Evolutionary conservation across 2,329 filamentous ascomycete species (phyloP).

Genomic region (Aspergillus pseudonomiae): DNA sequence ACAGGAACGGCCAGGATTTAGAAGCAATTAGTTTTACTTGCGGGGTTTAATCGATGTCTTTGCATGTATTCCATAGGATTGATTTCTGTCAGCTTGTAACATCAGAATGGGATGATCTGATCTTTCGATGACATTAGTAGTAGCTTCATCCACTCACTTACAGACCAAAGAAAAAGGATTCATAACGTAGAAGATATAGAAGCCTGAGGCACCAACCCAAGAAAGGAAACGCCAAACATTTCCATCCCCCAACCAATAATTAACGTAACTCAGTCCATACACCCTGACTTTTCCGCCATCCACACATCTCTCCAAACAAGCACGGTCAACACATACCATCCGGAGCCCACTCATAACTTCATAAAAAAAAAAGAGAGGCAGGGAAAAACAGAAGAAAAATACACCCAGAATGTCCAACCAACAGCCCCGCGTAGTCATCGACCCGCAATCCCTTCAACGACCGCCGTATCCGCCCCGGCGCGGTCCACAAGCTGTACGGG

Average conservation of each 20-base stretch:
- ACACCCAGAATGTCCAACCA: constrained; percentile 10
- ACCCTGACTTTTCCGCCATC: neutral
- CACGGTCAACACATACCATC: neutral
- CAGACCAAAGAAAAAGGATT: neutral
- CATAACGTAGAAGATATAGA: neutral
- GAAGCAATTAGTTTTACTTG: neutral
- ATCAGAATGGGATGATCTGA: neutral
- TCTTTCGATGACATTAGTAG: neutral
- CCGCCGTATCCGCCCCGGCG: neutral
- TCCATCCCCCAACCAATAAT: no score
- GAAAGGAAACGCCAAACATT: neutral
- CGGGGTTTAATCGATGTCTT: neutral
- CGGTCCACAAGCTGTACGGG: constrained; percentile 17
- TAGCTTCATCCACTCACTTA: no score
- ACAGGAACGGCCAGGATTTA: neutral
- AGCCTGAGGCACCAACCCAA: constrained; percentile 10
- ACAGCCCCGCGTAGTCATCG: constrained; percentile 21
- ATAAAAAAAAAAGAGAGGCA: neutral
- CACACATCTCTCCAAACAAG: neutral
- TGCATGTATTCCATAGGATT: neutral
- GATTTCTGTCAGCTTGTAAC: neutral
- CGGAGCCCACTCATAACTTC: neutral
- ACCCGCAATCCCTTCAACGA: constrained; percentile 15
- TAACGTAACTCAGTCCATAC: neutral
- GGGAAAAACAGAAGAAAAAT: neutral